A percentile compares a stretch with the other conserved stretches of the same genome.
Conservation (phyloP, 2,329 filamentous ascomycete species). For the Coniochaeta hoffmannii region DNA sequence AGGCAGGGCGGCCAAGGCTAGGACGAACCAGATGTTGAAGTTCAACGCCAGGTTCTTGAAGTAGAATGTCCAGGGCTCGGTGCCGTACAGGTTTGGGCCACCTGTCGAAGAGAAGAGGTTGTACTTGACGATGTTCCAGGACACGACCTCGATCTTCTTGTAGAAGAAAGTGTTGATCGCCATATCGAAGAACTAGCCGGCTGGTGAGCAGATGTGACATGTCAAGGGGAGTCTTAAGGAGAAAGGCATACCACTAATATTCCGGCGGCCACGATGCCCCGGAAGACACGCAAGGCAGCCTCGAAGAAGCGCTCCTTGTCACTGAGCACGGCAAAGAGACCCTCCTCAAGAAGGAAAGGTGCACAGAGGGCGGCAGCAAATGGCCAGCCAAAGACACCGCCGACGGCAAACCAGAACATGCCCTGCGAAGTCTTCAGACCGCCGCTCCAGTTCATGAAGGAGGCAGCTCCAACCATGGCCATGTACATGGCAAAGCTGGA, state of each 20-base stretch:
- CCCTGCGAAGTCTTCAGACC: conserved; percentile 74
- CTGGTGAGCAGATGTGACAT: neutral
- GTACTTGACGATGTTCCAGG: conserved; percentile 92
- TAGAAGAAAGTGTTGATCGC: conserved; percentile 80
- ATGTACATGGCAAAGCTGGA: conserved; percentile 98
- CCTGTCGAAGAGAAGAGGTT: conserved; percentile 80
- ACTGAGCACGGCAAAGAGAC: conserved; percentile 47
- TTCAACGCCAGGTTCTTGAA: conserved; percentile 85
- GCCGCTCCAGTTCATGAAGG: conserved; percentile 85
- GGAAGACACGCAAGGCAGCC: conserved; percentile 51
- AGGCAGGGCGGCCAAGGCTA: conserved; percentile 69
- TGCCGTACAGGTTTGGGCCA: conserved; percentile 89
- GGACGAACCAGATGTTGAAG: conserved; percentile 89
- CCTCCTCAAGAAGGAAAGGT: conserved; percentile 76
- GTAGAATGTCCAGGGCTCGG: conserved; percentile 96
- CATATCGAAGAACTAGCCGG: conserved; percentile 56
- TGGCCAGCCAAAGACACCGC: conserved; percentile 85
- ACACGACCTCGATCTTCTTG: conserved; percentile 65
- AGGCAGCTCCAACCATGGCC: conserved; percentile 74
- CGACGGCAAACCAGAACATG: conserved; percentile 85
- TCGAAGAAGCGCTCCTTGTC: conserved; percentile 53
- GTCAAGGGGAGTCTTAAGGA: neutral
- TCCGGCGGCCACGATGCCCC: conserved; percentile 60
- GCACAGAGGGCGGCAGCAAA: conserved; percentile 77
- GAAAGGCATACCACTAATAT: conserved; percentile 59